Evolutionary conservation across 2,329 filamentous ascomycete species (phyloP), one percentile per base, ranked within the genome.

Genomic region (Trichothecium roseum): DNA sequence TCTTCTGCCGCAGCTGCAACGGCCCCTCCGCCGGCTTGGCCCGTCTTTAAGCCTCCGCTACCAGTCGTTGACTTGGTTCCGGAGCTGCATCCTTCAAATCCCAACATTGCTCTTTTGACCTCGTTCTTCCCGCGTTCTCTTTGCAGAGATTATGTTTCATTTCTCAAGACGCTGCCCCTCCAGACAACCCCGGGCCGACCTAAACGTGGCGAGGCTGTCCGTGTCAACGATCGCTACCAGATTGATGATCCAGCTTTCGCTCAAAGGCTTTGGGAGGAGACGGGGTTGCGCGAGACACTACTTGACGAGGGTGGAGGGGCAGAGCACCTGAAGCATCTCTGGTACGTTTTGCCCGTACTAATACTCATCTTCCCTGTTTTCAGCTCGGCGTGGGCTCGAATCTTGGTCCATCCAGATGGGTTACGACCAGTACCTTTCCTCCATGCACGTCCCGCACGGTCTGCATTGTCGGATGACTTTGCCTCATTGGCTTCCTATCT

Each of bases 141-240:
- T 5, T 91, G 84, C 64, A 79, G 78, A 45, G 75, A 70, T 38
- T 93, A 89, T 54, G 72, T 86, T 34, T 68, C 73, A 1, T 91
- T 89, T 48, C 70, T 93, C 1, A 59, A 59, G 36, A 72, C 70
- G 0, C 60, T 94, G 3, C 78, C 84, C 0, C 62, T 94, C 31
- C 72, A 71, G 30, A 93, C 85, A 1, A 94, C 85, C 0, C 85
- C 85, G 0, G 77, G 76, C 0, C 78, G 76, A 41, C 85, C 85
- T 2, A 89, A 84, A 55, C 78, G 76, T 41, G 85, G 84, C 32
- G 80, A 91, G 37, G 87, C 87, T 2, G 71, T 85, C 7, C 72
- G 89, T 26, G 83, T 94, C 32, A 95, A 95, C 54, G 89, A 95
- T 54, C 77, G 89, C 9, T 94, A 82, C 48, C 85, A 94, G 59